These are phyloP conservation scores for Kwoniella mangroviensis DNA, from an alignment of 768 basidiomycete genomes.

Conservation along the genomic window DNA sequence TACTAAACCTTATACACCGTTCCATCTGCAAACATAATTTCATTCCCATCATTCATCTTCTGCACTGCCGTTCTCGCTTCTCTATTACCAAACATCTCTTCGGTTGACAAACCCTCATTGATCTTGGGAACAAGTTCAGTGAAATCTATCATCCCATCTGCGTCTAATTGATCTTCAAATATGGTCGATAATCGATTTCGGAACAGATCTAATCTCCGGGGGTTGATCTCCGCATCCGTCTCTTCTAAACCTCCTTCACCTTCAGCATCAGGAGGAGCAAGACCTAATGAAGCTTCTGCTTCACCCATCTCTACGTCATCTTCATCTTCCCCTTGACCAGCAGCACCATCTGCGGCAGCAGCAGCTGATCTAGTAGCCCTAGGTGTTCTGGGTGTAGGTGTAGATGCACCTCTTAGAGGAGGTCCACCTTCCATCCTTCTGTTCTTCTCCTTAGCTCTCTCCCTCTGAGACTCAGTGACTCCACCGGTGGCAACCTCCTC, in stretches of 20 bases:
- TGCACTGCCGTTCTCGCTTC: slow-evolving; percentile 77
- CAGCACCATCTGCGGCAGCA: background rate
- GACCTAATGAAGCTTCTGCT: slow-evolving; percentile 36
- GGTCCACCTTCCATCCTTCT: slow-evolving; percentile 50
- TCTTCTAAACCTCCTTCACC: slow-evolving; percentile 4
- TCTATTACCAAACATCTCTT: slow-evolving; percentile 73
- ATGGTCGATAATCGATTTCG: slow-evolving; percentile 73
- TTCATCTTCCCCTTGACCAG: slow-evolving; percentile 22
- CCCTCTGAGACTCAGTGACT: slow-evolving; percentile 65
- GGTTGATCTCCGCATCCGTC: slow-evolving; percentile 12
- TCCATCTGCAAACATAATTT: slow-evolving; percentile 86
- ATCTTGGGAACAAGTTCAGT: slow-evolving; percentile 71
- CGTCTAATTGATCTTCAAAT: slow-evolving; percentile 62
- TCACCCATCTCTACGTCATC: slow-evolving; percentile 51
- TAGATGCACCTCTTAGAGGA: background rate
- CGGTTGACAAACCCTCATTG: slow-evolving; percentile 74
- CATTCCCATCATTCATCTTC: slow-evolving; percentile 74
- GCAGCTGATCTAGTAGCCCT: background rate
- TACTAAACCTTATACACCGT: slow-evolving; percentile 67
- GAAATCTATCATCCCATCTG: slow-evolving; percentile 74
- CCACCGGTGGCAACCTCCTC: slow-evolving; percentile 66
- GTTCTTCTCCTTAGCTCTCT: slow-evolving; percentile 55
- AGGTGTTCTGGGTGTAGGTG: slow-evolving; percentile 4
- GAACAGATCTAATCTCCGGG: slow-evolving; percentile 72
- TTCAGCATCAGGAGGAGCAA: slow-evolving; percentile 9